phyloP scores from a whole-genome alignment of 2,329 filamentous ascomycete genomes.

The Chrysoporthe puriensis region DNA sequence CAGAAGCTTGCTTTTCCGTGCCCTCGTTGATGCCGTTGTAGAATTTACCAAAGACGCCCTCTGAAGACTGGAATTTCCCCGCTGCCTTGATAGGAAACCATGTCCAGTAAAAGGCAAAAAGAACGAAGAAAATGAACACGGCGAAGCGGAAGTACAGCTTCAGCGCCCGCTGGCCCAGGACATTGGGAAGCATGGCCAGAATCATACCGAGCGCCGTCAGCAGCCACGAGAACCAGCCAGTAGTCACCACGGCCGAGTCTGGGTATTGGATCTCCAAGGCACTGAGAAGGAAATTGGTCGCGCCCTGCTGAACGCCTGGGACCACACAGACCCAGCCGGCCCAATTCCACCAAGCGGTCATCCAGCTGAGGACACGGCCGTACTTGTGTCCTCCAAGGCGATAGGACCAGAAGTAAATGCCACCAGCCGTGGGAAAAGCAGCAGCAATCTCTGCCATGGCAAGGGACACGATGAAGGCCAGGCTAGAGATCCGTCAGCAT shows the following conservation, averaged over 20 bases:
- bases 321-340: slow-evolving; percentile 42
- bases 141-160: slow-evolving; percentile 43
- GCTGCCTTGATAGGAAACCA: slow-evolving; percentile 44
- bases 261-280: slow-evolving; percentile 45
- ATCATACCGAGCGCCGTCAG: slow-evolving; percentile 42
- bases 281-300: slow-evolving; percentile 45
- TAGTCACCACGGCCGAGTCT: slow-evolving; percentile 35
- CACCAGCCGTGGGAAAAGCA: slow-evolving; percentile 42
- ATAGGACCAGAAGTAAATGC: slow-evolving; percentile 45
- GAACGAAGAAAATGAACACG: slow-evolving; percentile 40
- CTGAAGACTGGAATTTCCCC: slow-evolving; percentile 39
- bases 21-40: slow-evolving; percentile 45
- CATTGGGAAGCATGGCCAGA: slow-evolving; percentile 42
- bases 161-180: slow-evolving; percentile 39
- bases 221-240: slow-evolving; percentile 45
- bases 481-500: slow-evolving; percentile 4
- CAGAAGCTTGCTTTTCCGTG: slow-evolving; percentile 38
- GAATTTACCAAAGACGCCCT: slow-evolving; percentile 40
- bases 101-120: slow-evolving; percentile 43
- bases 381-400: slow-evolving; percentile 41
- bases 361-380: slow-evolving; percentile 44
- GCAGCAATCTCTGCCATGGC: slow-evolving; percentile 44
- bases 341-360: slow-evolving; percentile 48
- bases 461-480: slow-evolving; percentile 41
- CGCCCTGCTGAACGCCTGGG: slow-evolving; percentile 44